Evolutionary conservation across 768 basidiomycete genomes (phyloP).

Genomic region (Lentinula edodes): DNA sequence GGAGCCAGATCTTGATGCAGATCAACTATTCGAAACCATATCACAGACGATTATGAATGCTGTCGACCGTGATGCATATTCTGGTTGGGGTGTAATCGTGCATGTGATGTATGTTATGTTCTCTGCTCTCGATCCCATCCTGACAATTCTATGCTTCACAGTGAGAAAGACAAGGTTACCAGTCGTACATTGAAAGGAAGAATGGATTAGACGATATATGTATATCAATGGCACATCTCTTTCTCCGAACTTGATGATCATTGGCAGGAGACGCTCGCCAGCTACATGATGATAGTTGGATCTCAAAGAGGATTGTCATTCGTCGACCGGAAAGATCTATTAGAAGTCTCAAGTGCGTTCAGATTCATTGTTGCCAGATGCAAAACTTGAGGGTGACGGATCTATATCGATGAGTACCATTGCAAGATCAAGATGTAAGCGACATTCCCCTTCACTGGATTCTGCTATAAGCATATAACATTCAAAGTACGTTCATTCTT

Average conservation of each 20-base stretch:
- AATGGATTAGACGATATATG: constrained; percentile 61
- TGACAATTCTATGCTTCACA: constrained; percentile 17
- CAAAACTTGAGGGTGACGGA: too few species aligned
- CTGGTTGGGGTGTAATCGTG: constrained; percentile 95
- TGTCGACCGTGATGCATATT: constrained; percentile 93
- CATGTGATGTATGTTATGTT: constrained; percentile 78
- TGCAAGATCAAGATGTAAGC: too few species aligned
- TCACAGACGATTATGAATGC: constrained; percentile 94
- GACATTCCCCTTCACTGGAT: too few species aligned
- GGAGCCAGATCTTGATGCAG: constrained; percentile 95
- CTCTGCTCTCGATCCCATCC: neutral
- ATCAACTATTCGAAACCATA: constrained; percentile 98
- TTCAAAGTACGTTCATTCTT: too few species aligned
- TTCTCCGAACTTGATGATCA: neutral
- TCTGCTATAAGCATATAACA: too few species aligned
- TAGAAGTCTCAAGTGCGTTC: too few species aligned
- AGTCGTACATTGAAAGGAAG: constrained; percentile 85
- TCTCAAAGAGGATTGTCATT: too few species aligned
- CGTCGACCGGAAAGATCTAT: too few species aligned
- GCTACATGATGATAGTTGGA: too few species aligned
- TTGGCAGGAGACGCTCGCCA: too few species aligned
- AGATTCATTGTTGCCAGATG: too few species aligned
- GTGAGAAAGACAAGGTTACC: constrained; percentile 70
- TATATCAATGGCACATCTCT: constrained; percentile 4
- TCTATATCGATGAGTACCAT: too few species aligned